Conservation (phyloP, 23 red algal genomes). For the Porphyridium purpureum region DNA sequence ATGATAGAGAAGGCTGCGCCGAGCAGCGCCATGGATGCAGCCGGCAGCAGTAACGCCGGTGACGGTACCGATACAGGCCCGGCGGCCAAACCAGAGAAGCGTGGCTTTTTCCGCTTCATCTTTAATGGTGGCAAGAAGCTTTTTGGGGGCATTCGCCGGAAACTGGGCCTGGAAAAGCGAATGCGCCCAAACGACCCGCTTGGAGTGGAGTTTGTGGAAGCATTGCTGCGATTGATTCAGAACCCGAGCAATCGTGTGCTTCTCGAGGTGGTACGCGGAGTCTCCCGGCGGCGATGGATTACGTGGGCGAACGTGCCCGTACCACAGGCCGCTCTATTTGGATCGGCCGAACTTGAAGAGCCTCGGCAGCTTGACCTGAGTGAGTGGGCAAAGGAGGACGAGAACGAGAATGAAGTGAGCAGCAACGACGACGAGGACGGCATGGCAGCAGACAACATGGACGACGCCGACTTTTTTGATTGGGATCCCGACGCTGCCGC, state of each 20-base stretch:
- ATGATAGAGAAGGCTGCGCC: too few relatives aligned
- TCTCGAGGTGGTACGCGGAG: slow-evolving; percentile 37
- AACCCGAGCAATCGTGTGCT: slow-evolving; percentile 60
- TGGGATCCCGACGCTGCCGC: too few relatives aligned
- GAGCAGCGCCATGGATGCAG: too few relatives aligned
- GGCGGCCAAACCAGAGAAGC: background rate
- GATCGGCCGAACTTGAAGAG: slow-evolving; percentile 38
- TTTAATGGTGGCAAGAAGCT: background rate
- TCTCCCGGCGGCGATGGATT: slow-evolving; percentile 45
- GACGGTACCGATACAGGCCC: too few relatives aligned
- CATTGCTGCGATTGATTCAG: slow-evolving; percentile 35
- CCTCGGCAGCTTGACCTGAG: slow-evolving; percentile 4
- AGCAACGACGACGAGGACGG: slow-evolving; percentile 24
- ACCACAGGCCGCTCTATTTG: slow-evolving; percentile 39
- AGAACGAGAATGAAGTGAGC: too few relatives aligned
- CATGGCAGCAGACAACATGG: slow-evolving; percentile 28
- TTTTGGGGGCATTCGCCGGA: background rate
- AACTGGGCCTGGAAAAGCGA: background rate
- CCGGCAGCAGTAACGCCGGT: too few relatives aligned
- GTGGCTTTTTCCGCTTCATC: background rate
- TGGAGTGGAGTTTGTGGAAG: slow-evolving; percentile 57
- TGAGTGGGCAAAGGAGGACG: slow-evolving; percentile 4
- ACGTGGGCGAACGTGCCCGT: slow-evolving; percentile 59
- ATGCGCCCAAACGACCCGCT: slow-evolving; percentile 17
- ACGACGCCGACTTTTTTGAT: too few relatives aligned